Evolutionary conservation across 2,329 filamentous ascomycete species (phyloP), one percentile per base, ranked within the genome.

Genomic region (Ophiostoma triangulosporum): DNA sequence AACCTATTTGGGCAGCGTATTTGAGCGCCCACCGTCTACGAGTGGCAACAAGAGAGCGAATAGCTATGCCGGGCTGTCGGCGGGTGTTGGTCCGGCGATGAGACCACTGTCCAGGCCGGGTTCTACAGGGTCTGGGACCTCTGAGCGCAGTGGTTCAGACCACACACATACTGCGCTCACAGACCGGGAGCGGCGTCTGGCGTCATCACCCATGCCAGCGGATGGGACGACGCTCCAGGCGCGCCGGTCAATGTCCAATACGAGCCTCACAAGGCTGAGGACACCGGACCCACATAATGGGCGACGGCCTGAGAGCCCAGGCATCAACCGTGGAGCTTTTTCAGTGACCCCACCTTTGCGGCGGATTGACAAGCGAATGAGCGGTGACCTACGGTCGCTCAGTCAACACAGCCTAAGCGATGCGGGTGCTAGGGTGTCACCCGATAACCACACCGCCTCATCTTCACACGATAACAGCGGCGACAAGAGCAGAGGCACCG

Each of bases 301-400:
- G 55, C 75, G 82, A 55, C 76, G 82, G 64, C 78, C 85, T 66
- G 77, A 83, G 59, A 87, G 82, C 53, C 74, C 76, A 71, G 72
- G 75, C 71, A 73, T 74, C 71, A 72, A 65, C 66, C 74, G 57
- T 64, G 57, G 59, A 35, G 57, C 56, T 31, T 62, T 70, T 59
- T 73, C 69, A 64, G 68, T 69, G 58, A 84, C 83, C 56, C 84
- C 84, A 58, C 81, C 84, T 48, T 76, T 93, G 57, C 78, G 88
- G 62, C 80, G 87, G 58, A 76, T 78, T 58, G 81, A 83, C 65
- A 75, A 70, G 64, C 76, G 76, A 65, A 70, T 83, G 67, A 90
- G 86, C 75, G 83, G 85, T 68, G 86, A 94, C 74, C 74, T 94
- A 62, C 73, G 84, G 70, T 78, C 78, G 61, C 78, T 80, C 61